These are phyloP conservation scores for Oropetium thomaeum DNA, from an alignment of 176 grass and related monocot genomes.

Conservation along the genomic window DNA sequence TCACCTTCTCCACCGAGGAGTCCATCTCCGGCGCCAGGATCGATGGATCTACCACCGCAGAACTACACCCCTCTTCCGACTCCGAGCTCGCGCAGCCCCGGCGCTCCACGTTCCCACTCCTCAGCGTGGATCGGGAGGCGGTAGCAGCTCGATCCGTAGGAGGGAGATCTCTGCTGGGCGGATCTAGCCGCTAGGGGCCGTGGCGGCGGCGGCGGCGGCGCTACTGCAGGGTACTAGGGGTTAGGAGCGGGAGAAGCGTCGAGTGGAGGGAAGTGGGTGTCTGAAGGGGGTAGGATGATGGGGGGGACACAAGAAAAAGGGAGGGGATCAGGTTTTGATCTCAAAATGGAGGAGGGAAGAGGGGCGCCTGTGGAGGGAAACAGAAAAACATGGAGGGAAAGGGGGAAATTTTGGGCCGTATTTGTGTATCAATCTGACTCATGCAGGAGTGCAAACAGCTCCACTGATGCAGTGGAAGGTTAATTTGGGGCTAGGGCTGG, in stretches of 20 bases:
- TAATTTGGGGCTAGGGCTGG: background rate
- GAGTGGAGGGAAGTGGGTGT: constrained; percentile 24
- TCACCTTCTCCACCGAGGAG: constrained; percentile 47
- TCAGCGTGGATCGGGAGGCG: constrained; percentile 27
- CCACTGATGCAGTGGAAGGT: background rate
- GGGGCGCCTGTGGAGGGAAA: constrained; percentile 43
- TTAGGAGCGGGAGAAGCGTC: constrained; percentile 41
- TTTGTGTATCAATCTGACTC: background rate
- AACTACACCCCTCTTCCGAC: background rate
- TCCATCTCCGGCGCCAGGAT: constrained; percentile 36
- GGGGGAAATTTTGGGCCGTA: background rate
- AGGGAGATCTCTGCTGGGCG: background rate
- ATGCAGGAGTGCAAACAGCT: background rate
- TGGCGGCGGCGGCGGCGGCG: background rate
- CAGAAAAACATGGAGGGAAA: constrained; percentile 42
- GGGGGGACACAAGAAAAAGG: constrained; percentile 17
- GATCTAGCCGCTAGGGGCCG: background rate
- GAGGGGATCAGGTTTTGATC: constrained; percentile 3
- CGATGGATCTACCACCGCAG: constrained; percentile 35
- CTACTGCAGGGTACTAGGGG: background rate
- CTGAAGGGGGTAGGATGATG: background rate
- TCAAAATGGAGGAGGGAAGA: constrained; percentile 45
- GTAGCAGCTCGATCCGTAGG: constrained; percentile 19
- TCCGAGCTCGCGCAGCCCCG: background rate
- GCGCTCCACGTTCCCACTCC: background rate